Percentiles rank a stretch among this genome's conserved stretches.
Evolutionary conservation across 176 grass and related monocot genomes (phyloP).

Genomic region (Ampelocalamus luodianensis): DNA sequence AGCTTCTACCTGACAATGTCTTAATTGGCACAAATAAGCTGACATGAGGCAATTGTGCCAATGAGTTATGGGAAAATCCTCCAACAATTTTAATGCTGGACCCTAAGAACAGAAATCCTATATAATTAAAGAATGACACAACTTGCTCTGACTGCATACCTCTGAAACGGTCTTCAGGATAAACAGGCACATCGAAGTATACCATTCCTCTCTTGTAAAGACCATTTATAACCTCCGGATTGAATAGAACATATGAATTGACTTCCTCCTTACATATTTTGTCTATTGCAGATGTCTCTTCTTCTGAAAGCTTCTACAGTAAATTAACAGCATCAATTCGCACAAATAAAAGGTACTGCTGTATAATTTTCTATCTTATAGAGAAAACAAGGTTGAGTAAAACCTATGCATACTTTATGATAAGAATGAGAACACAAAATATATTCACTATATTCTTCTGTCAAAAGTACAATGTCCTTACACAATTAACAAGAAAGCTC

Average conservation of each 20-base stretch:
- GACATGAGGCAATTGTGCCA: background rate
- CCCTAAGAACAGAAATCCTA: conserved; percentile 5
- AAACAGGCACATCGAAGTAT: conserved; percentile 94
- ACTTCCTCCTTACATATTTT: conserved; percentile 98
- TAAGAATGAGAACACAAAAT: background rate
- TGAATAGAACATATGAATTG: conserved; percentile 94
- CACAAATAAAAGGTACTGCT: conserved; percentile 19
- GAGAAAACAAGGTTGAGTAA: conserved; percentile 21
- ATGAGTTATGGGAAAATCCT: background rate
- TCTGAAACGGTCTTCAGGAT: conserved; percentile 95
- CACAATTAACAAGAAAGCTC: background rate
- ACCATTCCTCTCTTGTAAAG: conserved; percentile 84
- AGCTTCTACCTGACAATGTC: background rate
- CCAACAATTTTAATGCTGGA: background rate
- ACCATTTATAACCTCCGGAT: conserved; percentile 72
- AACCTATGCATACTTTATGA: background rate
- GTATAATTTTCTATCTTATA: conserved; percentile 15
- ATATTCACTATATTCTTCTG: conserved; percentile 1
- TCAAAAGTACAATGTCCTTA: conserved; percentile 12
- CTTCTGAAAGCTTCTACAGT: conserved; percentile 85
- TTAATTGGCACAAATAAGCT: background rate
- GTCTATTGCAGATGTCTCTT: conserved; percentile 86
- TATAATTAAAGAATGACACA: conserved; percentile 13
- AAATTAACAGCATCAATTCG: conserved; percentile 39
- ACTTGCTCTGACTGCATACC: conserved; percentile 45